Conservation (phyloP, 2,329 filamentous ascomycete genomes). For the Epicoccum nigrum region DNA sequence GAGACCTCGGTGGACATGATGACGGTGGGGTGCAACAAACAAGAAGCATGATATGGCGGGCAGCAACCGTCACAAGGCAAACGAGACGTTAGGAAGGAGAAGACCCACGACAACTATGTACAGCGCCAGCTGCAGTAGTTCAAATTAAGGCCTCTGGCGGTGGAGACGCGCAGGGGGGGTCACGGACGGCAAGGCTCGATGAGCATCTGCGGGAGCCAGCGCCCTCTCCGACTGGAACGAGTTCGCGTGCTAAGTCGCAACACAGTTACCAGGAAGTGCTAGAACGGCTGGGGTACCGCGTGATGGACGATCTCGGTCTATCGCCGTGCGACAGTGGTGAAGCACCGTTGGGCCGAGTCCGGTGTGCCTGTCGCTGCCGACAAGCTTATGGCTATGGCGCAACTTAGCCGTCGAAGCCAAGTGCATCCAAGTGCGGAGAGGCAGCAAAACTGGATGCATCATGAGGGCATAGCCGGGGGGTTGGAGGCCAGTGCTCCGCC, state of each 20-base stretch:
- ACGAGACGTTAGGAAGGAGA: slow-evolving; percentile 33
- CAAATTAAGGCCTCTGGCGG: slow-evolving; percentile 50
- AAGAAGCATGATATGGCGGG: slow-evolving; percentile 44
- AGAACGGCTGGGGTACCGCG: slow-evolving; percentile 30
- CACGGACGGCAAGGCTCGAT: slow-evolving; percentile 40
- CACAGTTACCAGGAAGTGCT: slow-evolving; percentile 8
- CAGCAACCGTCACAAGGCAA: slow-evolving; percentile 19
- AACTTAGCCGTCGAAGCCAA: slow-evolving; percentile 15
- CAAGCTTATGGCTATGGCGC: slow-evolving; percentile 6
- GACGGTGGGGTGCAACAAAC: slow-evolving; percentile 26
- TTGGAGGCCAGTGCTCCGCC: slow-evolving; percentile 16
- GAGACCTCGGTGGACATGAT: slow-evolving; percentile 42
- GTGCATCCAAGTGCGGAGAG: slow-evolving; percentile 17
- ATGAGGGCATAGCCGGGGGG: slow-evolving; percentile 24
- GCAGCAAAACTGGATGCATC: slow-evolving; percentile 23
- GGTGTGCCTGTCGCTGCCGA: slow-evolving; percentile 5
- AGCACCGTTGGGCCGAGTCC: slow-evolving; percentile 15
- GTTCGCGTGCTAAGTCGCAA: slow-evolving; percentile 29
- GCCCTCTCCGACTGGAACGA: slow-evolving; percentile 35
- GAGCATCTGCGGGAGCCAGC: slow-evolving; percentile 41
- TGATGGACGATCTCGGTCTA: slow-evolving; percentile 40
- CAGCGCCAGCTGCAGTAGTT: slow-evolving; percentile 40
- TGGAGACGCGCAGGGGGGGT: slow-evolving; percentile 32
- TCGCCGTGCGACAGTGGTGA: slow-evolving; percentile 25
- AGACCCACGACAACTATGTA: slow-evolving; percentile 30